phyloP scores from a whole-genome alignment of 352 stramenopile species.

The Pythium folliculosum region DNA sequence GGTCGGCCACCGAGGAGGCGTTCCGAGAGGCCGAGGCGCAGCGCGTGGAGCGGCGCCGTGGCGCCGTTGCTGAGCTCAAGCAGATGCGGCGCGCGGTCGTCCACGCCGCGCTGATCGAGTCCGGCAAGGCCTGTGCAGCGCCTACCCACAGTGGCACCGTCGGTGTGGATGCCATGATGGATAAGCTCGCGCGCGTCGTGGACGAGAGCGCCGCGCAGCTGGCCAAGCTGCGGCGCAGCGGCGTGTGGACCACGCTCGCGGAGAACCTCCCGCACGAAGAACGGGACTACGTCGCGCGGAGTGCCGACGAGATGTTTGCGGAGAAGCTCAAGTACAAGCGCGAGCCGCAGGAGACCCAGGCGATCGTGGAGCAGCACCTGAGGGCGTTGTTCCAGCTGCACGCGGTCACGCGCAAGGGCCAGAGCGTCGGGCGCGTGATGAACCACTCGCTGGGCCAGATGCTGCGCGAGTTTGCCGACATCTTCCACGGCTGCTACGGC shows the following conservation, averaged over 20 bases:
- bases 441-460: slow-evolving; percentile 52
- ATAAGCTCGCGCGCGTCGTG: slow-evolving; percentile 45
- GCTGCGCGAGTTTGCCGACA: slow-evolving; percentile 50
- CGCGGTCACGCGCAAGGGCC: slow-evolving; percentile 41
- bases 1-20: slow-evolving; percentile 22
- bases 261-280: slow-evolving; percentile 44
- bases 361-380: slow-evolving; percentile 45
- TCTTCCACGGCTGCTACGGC: slow-evolving; percentile 54
- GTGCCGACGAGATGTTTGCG: slow-evolving; percentile 59
- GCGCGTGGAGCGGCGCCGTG: slow-evolving; percentile 17
- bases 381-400: slow-evolving; percentile 40
- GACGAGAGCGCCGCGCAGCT: slow-evolving; percentile 38
- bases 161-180: slow-evolving; percentile 37
- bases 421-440: slow-evolving; percentile 40
- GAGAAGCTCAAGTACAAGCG: slow-evolving; percentile 68
- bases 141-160: not conserved
- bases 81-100: slow-evolving; percentile 7
- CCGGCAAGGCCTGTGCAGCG: not conserved
- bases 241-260: slow-evolving; percentile 45
- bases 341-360: slow-evolving; percentile 33
- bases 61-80: slow-evolving; percentile 17
- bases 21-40: slow-evolving; percentile 17
- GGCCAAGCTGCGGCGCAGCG: slow-evolving; percentile 10
- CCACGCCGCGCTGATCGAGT: not conserved
- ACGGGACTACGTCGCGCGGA: slow-evolving; percentile 49